Conservation (phyloP, 192 early-diverging fungal species). For the Dimargaris xerosporica region DNA sequence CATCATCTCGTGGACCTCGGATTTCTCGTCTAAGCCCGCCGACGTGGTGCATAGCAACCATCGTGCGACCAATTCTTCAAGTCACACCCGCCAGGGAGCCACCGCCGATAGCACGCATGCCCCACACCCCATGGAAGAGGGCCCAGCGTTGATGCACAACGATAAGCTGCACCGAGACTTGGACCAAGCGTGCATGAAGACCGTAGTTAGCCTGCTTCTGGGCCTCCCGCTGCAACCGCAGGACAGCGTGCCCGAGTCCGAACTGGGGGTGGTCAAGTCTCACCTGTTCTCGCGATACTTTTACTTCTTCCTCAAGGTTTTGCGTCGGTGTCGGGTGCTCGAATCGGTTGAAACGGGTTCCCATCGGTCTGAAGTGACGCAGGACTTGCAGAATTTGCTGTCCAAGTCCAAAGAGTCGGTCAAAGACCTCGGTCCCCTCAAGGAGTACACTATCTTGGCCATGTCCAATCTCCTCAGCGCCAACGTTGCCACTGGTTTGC, state of each 20-base stretch:
- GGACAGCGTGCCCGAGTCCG: constrained; percentile 37
- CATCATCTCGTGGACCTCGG: constrained; percentile 65
- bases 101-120: background rate
- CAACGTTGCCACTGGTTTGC: constrained; percentile 84
- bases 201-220: constrained; percentile 47
- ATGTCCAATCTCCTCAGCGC: constrained; percentile 80
- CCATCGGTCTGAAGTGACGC: constrained; percentile 10
- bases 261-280: constrained; percentile 42
- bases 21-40: constrained; percentile 32
- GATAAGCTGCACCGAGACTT: constrained; percentile 57
- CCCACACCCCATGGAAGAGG: background rate
- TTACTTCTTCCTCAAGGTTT: constrained; percentile 57
- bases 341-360: constrained; percentile 22
- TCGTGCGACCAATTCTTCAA: background rate
- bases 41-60: background rate
- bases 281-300: constrained; percentile 57
- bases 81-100: constrained; percentile 14
- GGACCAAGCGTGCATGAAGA: constrained; percentile 63
- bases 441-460: constrained; percentile 76
- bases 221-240: constrained; percentile 57
- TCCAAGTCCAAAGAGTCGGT: constrained; percentile 43
- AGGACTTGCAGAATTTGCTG: constrained; percentile 22
- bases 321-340: constrained; percentile 46
- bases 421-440: constrained; percentile 47
- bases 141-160: constrained; percentile 14